phyloP scores from a whole-genome alignment of 495 filamentous ascomycete genomes.

The Aspergillus conjunctus region DNA sequence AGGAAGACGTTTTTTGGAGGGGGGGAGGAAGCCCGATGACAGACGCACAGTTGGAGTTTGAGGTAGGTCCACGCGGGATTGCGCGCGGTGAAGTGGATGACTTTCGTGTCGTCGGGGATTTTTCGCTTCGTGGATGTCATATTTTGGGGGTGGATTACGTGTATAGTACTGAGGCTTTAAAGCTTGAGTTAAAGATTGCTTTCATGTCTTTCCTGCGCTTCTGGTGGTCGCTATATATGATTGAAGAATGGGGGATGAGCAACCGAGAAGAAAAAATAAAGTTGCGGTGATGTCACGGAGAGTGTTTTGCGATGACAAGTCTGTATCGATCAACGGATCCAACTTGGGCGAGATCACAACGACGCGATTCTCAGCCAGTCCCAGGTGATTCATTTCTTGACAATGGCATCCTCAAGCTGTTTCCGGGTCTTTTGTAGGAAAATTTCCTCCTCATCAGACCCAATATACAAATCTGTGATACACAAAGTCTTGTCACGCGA shows the following conservation, averaged over 20 bases:
- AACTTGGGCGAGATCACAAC: not conserved
- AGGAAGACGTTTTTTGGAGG: not conserved
- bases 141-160: not conserved
- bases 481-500: constrained; percentile 61
- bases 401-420: constrained; percentile 18
- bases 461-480: constrained; percentile 35
- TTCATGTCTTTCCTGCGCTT: no score
- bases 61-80: constrained; percentile 55
- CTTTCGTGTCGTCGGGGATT: constrained; percentile 26
- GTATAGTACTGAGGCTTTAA: no score
- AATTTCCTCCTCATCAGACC: constrained; percentile 29
- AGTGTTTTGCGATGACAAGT: constrained; percentile 8
- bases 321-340: not conserved
- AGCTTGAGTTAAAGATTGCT: no score
- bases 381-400: constrained; percentile 10
- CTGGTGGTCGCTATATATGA: not conserved
- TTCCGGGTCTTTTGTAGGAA: constrained; percentile 29
- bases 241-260: not conserved
- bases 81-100: constrained; percentile 45
- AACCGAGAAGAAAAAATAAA: constrained; percentile 18
- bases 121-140: constrained; percentile 36
- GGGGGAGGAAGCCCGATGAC: not conserved
- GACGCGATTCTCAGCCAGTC: not conserved
- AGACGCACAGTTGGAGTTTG: constrained; percentile 46
- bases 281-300: constrained; percentile 26